phyloP scores from a whole-genome alignment of 768 basidiomycete genomes.

The Suillus placidus region DNA sequence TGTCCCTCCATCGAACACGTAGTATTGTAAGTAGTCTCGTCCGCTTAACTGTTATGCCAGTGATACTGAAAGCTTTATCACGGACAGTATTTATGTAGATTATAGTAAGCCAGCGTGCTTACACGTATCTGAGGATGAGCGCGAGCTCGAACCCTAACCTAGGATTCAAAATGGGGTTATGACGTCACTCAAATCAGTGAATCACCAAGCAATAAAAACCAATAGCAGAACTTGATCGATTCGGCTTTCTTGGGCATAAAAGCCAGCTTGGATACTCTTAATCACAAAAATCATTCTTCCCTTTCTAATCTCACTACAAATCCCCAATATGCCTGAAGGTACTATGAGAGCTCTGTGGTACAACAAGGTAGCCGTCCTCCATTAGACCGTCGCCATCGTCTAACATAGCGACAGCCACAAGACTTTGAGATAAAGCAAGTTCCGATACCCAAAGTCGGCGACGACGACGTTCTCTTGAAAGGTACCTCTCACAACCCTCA shows the following conservation, averaged over 20 bases:
- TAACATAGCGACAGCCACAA: slow-evolving; percentile 48
- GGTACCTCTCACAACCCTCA: slow-evolving; percentile 36
- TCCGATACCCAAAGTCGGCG: slow-evolving; percentile 63
- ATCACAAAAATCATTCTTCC: slow-evolving; percentile 8
- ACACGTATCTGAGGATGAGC: not conserved
- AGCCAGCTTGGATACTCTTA: slow-evolving; percentile 6
- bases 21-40: no score
- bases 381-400: slow-evolving; percentile 7
- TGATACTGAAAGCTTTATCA: no score
- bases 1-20: slow-evolving; percentile 35
- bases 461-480: slow-evolving; percentile 77
- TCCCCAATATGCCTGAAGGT: slow-evolving; percentile 51
- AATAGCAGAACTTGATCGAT: not conserved
- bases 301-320: not conserved
- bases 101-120: no score
- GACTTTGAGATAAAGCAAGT: slow-evolving; percentile 70
- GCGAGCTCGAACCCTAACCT: not conserved
- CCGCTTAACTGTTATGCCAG: no score
- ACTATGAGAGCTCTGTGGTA: slow-evolving; percentile 81
- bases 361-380: slow-evolving; percentile 48
- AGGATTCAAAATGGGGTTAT: slow-evolving; percentile 8
- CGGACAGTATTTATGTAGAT: no score
- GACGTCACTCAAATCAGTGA: slow-evolving; percentile 27
- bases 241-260: slow-evolving; percentile 3
- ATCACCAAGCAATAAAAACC: not conserved